These are phyloP conservation scores for Yarrowia sp. DNA, from an alignment of 805 yeast species.

Conservation along the genomic window DNA sequence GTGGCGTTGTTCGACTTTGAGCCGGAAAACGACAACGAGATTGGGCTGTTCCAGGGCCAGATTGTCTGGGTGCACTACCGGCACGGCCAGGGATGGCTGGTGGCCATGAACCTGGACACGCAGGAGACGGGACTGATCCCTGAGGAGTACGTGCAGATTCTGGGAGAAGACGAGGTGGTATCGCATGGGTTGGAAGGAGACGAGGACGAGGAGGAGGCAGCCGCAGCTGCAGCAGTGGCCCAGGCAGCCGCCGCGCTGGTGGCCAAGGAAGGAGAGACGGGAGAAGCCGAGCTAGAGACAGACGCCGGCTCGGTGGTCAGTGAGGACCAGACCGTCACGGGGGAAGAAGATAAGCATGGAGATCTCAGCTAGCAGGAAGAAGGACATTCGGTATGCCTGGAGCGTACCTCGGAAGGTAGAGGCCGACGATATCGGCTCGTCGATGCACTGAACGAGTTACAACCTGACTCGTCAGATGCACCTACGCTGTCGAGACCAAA, in stretches of 20 bases:
- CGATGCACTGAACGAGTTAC: no score
- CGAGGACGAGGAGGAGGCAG: slow-evolving; percentile 32
- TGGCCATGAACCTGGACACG: slow-evolving; percentile 76
- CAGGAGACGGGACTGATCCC: slow-evolving; percentile 94
- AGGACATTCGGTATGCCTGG: no score
- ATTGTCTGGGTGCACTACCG: slow-evolving; percentile 82
- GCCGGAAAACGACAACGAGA: slow-evolving; percentile 95
- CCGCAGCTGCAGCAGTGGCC: slow-evolving; percentile 5
- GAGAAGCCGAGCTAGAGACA: slow-evolving; percentile 7
- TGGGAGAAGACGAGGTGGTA: slow-evolving; percentile 38
- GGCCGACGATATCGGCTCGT: no score
- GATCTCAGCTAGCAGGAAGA: slow-evolving; percentile 9
- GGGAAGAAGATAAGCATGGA: slow-evolving; percentile 16
- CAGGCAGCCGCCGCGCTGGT: not conserved
- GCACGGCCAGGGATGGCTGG: slow-evolving; percentile 99
- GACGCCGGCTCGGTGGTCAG: slow-evolving; percentile 19
- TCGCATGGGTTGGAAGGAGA: slow-evolving; percentile 35
- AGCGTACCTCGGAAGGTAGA: no score
- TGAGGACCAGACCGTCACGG: slow-evolving; percentile 24
- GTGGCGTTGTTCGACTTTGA: slow-evolving; percentile 86
- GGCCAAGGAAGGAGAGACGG: slow-evolving; percentile 8
- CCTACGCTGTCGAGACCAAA: no score
- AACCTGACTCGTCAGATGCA: no score
- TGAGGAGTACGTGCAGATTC: slow-evolving; percentile 80
- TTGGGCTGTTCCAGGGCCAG: slow-evolving; percentile 79